phyloP scores from a whole-genome alignment of 768 basidiomycete genomes.

The Russula sp. region DNA sequence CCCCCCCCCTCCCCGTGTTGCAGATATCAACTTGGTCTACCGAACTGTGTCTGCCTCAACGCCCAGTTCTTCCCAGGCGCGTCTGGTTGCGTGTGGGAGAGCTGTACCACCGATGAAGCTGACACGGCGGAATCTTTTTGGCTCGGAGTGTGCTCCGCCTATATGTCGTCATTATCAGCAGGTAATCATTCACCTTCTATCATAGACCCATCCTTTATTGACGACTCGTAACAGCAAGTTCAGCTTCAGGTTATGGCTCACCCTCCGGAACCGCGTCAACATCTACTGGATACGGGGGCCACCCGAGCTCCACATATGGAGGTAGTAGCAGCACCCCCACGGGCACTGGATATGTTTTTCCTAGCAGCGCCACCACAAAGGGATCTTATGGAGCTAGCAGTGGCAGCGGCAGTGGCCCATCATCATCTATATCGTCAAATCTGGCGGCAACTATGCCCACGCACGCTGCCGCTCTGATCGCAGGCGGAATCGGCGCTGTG shows the following conservation, averaged over 20 bases:
- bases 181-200: not conserved
- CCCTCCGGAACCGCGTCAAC: not conserved
- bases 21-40: not conserved
- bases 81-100: not conserved
- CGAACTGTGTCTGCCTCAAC: not conserved
- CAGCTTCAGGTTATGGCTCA: not conserved
- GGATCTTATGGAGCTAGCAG: no score
- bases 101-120: not conserved
- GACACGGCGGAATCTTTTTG: not conserved
- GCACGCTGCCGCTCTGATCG: conserved; percentile 10
- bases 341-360: no score
- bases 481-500: conserved; percentile 10
- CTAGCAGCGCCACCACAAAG: no score
- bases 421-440: conserved; percentile 1
- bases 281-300: not conserved
- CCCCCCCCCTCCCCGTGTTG: not conserved
- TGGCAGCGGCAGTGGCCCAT: no score
- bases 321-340: no score
- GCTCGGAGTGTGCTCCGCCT: not conserved
- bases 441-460: not conserved
- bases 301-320: no score
- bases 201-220: not conserved
- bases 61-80: not conserved
- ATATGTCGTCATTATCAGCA: not conserved
- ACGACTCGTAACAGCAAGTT: not conserved